phyloP scores from a whole-genome alignment of 1,284 basidiomycete genomes.

The Apiotrichum veenhuisii region DNA sequence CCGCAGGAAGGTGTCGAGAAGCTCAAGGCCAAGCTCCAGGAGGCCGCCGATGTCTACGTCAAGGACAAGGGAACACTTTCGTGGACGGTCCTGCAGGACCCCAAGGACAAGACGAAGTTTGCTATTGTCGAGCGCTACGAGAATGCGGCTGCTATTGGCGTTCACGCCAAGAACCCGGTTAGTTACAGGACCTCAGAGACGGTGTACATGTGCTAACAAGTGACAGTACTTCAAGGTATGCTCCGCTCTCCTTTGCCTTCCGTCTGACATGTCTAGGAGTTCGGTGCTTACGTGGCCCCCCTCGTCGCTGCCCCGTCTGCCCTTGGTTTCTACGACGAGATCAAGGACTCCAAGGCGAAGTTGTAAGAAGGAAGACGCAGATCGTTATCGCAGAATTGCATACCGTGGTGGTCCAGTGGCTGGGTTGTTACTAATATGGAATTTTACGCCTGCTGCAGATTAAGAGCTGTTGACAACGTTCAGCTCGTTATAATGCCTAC shows the following conservation, averaged over 20 bases:
- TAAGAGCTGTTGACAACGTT: no score
- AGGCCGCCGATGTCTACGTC: constrained; percentile 46
- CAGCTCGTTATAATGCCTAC: no score
- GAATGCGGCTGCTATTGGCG: constrained; percentile 44
- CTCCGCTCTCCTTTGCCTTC: neutral
- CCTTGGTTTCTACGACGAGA: neutral
- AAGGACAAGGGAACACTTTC: constrained; percentile 47
- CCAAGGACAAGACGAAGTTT: constrained; percentile 48
- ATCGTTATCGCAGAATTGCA: no score
- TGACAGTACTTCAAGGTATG: constrained; percentile 6
- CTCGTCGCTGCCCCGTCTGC: neutral
- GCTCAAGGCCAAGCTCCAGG: constrained; percentile 46
- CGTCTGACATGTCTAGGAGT: neutral
- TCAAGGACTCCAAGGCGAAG: constrained; percentile 3
- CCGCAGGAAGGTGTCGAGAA: constrained; percentile 41
- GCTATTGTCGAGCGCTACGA: constrained; percentile 49
- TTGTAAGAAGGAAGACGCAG: no score
- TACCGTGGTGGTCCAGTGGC: no score
- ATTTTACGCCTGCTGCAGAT: no score
- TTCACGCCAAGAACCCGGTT: constrained; percentile 46
- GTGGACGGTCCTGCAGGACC: constrained; percentile 49
- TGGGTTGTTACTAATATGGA: no score
- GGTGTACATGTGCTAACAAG: no score
- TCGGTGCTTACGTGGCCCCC: neutral
- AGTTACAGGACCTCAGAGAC: no score